A percentile compares a stretch with the other conserved stretches of the same genome.
Conservation (phyloP, 495 filamentous ascomycete genomes). For the Aspergillus homomorphus region DNA sequence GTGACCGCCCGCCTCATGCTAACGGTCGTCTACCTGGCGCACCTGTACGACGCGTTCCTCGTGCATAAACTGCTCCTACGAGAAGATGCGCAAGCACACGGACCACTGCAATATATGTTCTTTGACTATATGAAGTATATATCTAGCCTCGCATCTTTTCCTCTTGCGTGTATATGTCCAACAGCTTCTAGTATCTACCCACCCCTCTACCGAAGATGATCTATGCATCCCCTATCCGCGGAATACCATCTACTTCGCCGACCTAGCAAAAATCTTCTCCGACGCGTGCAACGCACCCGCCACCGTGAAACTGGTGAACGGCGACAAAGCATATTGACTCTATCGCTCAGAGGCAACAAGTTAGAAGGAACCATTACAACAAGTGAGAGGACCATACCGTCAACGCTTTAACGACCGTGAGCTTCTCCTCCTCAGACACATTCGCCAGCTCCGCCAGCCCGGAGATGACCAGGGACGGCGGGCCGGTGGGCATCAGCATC, state of each 20-base stretch:
- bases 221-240: no score
- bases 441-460: slow-evolving; percentile 64
- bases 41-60: slow-evolving; percentile 45
- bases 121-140: background rate
- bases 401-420: slow-evolving; percentile 67
- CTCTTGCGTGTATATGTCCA: no score
- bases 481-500: slow-evolving; percentile 76
- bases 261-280: slow-evolving; percentile 15
- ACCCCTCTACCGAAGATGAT: no score
- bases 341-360: no score
- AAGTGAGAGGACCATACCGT: slow-evolving; percentile 45
- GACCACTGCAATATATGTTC: slow-evolving; percentile 20
- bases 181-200: no score
- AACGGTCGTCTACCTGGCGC: slow-evolving; percentile 33
- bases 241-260: background rate
- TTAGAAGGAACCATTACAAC: no score
- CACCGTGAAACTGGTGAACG: slow-evolving; percentile 50
- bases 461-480: slow-evolving; percentile 66
- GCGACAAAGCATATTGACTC: slow-evolving; percentile 52
- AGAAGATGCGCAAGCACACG: slow-evolving; percentile 30
- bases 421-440: slow-evolving; percentile 56
- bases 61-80: slow-evolving; percentile 43
- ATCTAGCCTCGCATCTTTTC: no score
- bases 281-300: slow-evolving; percentile 51
- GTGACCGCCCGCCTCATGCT: slow-evolving; percentile 31